Conservation (phyloP, 2,329 filamentous ascomycete genomes). For the Nectriaceae sp. region DNA sequence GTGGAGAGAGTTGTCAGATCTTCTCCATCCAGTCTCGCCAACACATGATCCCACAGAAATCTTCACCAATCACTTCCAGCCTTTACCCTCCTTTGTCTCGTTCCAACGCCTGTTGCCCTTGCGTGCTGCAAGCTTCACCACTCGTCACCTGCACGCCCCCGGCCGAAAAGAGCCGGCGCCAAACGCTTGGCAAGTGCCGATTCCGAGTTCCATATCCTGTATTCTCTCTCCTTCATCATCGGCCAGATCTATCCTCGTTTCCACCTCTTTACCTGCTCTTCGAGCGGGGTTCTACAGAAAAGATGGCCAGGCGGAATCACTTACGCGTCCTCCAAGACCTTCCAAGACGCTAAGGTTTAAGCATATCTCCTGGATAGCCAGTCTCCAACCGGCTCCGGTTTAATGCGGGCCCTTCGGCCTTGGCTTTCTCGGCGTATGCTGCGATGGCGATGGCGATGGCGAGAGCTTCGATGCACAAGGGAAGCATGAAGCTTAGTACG, state of each 20-base stretch:
- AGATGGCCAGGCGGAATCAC: not conserved
- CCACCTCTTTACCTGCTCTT: no score
- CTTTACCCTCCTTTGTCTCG: no score
- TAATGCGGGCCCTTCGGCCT: not conserved
- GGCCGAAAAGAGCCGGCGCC: not conserved
- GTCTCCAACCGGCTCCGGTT: not conserved
- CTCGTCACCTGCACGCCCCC: not conserved
- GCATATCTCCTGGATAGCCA: not conserved
- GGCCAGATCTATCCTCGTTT: no score
- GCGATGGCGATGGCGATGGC: not conserved
- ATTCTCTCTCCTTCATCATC: no score
- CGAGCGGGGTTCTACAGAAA: no score
- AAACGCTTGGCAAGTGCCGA: not conserved
- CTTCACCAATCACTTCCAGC: no score
- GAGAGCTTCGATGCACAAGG: not conserved
- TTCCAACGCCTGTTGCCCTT: no score
- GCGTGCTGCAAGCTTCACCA: not conserved
- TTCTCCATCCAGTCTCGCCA: no score
- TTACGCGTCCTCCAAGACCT: not conserved
- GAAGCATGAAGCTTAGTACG: not conserved
- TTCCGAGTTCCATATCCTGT: no score
- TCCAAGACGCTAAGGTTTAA: slow-evolving; percentile 1
- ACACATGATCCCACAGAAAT: no score
- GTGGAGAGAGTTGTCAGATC: no score
- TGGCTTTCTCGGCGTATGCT: not conserved